Evolutionary conservation across 1,139 yeast genomes (phyloP).

Genomic region (Blastobotrys ciferrii): DNA sequence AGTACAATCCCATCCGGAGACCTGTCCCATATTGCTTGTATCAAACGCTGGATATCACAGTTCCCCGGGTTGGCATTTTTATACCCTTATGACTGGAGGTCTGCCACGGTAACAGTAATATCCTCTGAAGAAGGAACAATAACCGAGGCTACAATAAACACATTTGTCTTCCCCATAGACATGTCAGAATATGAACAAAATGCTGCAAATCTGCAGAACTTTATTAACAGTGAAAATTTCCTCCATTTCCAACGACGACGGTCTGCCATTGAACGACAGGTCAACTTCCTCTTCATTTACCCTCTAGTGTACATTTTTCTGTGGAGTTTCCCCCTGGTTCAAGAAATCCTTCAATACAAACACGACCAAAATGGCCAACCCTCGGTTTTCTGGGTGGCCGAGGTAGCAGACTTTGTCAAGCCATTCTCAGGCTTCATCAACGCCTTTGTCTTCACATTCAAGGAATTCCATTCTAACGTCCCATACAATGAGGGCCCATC

Average conservation of each 20-base stretch:
- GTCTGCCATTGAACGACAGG: slow-evolving; percentile 63
- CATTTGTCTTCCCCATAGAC: slow-evolving; percentile 45
- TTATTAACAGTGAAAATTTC: slow-evolving; percentile 23
- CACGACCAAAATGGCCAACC: slow-evolving; percentile 24
- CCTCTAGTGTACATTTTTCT: slow-evolving; percentile 72
- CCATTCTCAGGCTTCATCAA: slow-evolving; percentile 45
- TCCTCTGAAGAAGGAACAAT: slow-evolving; percentile 14
- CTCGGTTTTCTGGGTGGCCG: slow-evolving; percentile 51
- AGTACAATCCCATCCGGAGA: not conserved
- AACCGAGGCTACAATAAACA: slow-evolving; percentile 18
- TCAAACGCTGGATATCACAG: slow-evolving; percentile 14
- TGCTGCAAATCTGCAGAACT: slow-evolving; percentile 10
- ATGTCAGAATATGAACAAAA: slow-evolving; percentile 42
- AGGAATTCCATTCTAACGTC: slow-evolving; percentile 12
- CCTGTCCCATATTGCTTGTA: not conserved
- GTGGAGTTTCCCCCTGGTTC: slow-evolving; percentile 74
- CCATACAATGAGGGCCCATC: not conserved
- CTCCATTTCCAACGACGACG: slow-evolving; percentile 47
- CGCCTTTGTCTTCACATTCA: slow-evolving; percentile 21
- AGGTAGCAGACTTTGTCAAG: slow-evolving; percentile 68
- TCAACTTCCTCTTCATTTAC: slow-evolving; percentile 72
- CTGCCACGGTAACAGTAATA: slow-evolving; percentile 18
- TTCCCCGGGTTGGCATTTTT: slow-evolving; percentile 22
- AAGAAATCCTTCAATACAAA: slow-evolving; percentile 19
- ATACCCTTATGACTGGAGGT: slow-evolving; percentile 20